These are phyloP conservation scores for Agapanthus africanus DNA, from an alignment of 106 monocot genomes.

Conservation along the genomic window DNA sequence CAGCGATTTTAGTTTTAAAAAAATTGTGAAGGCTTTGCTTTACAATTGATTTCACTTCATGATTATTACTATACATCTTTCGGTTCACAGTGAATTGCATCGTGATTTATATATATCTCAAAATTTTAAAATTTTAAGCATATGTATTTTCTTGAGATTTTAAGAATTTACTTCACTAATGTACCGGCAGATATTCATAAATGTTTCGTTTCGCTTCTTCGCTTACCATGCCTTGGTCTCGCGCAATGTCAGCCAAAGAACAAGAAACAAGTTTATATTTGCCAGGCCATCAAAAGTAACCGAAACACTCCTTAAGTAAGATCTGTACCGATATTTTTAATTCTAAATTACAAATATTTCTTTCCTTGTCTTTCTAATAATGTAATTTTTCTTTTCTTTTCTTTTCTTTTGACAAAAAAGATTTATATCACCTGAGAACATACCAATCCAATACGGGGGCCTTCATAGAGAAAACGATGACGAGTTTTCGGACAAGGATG, in stretches of 20 bases:
- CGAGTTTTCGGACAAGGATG: constrained; percentile 32
- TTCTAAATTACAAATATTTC: background rate
- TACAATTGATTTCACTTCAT: too few species aligned
- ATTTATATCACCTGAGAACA: constrained; percentile 48
- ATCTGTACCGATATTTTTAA: background rate
- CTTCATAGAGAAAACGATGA: constrained; percentile 47
- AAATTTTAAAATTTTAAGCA: too few species aligned
- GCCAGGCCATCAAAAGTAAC: constrained; percentile 53
- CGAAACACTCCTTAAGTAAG: constrained; percentile 70
- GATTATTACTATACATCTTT: too few species aligned
- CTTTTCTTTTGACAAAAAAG: constrained; percentile 30
- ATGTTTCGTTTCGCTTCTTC: constrained; percentile 49
- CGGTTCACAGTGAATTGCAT: too few species aligned
- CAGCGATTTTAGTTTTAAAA: too few species aligned
- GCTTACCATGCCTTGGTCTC: constrained; percentile 38
- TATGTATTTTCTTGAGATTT: too few species aligned
- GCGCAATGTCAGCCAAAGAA: constrained; percentile 26
- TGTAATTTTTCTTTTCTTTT: too few species aligned
- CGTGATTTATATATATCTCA: too few species aligned
- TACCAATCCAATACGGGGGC: constrained; percentile 70
- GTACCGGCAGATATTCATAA: constrained; percentile 63
- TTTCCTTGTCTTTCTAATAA: too few species aligned
- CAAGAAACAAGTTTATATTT: constrained; percentile 48
- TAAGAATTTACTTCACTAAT: too few species aligned
- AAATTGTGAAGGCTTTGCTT: too few species aligned